These are phyloP conservation scores for Lepidium sativum DNA, from an alignment of 345 rosid genomes.

Conservation along the genomic window DNA sequence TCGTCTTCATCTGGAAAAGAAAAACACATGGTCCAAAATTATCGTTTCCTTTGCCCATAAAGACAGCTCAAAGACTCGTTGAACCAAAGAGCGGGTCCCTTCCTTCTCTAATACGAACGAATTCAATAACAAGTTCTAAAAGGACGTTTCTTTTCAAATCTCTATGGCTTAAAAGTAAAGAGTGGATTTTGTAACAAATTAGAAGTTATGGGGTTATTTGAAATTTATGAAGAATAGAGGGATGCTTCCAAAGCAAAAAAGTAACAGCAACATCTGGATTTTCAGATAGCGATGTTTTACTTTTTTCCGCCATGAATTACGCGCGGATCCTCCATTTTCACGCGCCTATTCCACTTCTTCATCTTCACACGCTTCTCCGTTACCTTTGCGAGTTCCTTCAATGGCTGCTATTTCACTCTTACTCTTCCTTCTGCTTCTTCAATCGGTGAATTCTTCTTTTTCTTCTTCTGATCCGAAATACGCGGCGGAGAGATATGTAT, in stretches of 20 bases:
- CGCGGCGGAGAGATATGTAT: slow-evolving; percentile 1
- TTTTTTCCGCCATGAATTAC: background rate
- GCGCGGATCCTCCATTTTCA: background rate
- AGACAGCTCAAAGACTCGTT: background rate
- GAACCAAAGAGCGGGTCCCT: background rate
- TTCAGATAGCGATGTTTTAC: background rate
- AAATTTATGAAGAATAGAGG: background rate
- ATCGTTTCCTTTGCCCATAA: background rate
- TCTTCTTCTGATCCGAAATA: background rate
- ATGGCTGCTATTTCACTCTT: slow-evolving; percentile 1
- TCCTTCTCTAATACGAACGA: background rate
- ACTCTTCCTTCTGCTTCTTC: background rate
- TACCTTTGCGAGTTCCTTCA: background rate
- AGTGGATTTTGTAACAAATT: background rate
- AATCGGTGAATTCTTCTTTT: background rate
- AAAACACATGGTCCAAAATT: slow-evolving; percentile 8
- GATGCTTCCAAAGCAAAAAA: background rate
- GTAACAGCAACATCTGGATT: background rate
- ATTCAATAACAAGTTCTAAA: background rate
- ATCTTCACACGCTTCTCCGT: background rate
- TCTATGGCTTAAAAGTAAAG: background rate
- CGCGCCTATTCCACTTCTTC: background rate
- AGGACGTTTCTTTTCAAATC: background rate
- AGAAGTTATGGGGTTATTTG: rapidly evolving
- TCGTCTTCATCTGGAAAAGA: slow-evolving; percentile 6